These are phyloP conservation scores for Calonectria fujianensis DNA, from an alignment of 2,329 filamentous ascomycete species.

Conservation along the genomic window DNA sequence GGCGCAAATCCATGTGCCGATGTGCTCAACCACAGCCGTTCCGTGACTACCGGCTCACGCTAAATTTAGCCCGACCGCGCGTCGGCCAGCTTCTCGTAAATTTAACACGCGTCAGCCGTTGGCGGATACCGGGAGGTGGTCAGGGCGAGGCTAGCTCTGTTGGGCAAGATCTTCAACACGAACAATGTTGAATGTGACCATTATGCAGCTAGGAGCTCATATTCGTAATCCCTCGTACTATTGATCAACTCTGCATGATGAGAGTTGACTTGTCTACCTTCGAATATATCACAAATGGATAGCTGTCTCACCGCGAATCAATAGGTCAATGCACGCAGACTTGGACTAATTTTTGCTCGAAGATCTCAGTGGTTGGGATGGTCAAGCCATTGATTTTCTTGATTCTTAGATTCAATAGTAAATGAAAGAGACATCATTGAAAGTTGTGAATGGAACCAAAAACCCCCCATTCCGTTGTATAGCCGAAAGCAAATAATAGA, in stretches of 20 bases:
- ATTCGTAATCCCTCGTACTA: background rate
- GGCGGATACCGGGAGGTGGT: background rate
- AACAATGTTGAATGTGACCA: background rate
- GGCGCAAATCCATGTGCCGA: background rate
- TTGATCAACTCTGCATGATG: background rate
- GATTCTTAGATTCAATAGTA: background rate
- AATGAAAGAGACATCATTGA: background rate
- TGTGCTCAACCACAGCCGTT: background rate
- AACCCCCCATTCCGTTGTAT: too few relatives aligned
- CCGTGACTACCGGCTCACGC: background rate
- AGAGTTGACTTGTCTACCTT: conserved; percentile 1
- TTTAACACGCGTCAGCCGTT: conserved; percentile 13
- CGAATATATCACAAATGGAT: background rate
- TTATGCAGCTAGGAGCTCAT: background rate
- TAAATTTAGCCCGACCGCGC: conserved; percentile 1
- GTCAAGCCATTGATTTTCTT: too few relatives aligned
- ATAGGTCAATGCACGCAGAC: background rate
- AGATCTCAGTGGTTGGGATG: background rate
- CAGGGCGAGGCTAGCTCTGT: background rate
- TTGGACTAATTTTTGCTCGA: background rate
- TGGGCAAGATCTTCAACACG: conserved; percentile 8
- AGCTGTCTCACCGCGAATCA: background rate
- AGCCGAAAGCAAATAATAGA: background rate
- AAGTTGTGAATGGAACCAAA: background rate
- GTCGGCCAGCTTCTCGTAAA: background rate